These are phyloP conservation scores for Pichia inconspicua DNA, from an alignment of 1,139 yeast genomes.

Conservation along the genomic window DNA sequence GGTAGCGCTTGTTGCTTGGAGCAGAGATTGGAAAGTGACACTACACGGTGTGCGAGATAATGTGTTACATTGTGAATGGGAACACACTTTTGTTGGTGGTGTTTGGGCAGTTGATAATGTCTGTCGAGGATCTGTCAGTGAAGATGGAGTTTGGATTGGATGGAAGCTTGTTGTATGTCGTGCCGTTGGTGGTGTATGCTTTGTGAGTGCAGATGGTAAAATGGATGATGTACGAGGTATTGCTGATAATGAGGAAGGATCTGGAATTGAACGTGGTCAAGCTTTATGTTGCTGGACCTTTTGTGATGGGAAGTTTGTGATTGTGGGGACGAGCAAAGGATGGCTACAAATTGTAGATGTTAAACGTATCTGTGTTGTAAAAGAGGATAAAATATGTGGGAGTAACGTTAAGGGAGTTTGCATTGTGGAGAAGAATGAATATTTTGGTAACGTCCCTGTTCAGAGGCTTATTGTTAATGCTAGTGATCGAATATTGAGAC, in stretches of 20 bases:
- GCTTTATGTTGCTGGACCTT: slow-evolving; percentile 29
- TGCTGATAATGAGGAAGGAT: slow-evolving; percentile 16
- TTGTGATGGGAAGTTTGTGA: slow-evolving; percentile 44
- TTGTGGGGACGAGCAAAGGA: slow-evolving; percentile 79
- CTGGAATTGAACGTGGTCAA: slow-evolving; percentile 16
- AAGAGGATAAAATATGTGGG: slow-evolving; percentile 49
- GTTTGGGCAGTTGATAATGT: slow-evolving; percentile 63
- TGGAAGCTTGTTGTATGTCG: slow-evolving; percentile 39
- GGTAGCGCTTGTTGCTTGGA: slow-evolving; percentile 47
- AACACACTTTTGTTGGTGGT: slow-evolving; percentile 56
- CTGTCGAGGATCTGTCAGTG: slow-evolving; percentile 20
- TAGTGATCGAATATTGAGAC: slow-evolving; percentile 77
- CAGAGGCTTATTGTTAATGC: slow-evolving; percentile 57
- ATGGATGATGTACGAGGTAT: slow-evolving; percentile 1
- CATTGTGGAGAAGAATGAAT: slow-evolving; percentile 42
- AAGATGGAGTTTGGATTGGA: not conserved
- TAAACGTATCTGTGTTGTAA: slow-evolving; percentile 31
- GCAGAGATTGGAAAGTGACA: slow-evolving; percentile 78
- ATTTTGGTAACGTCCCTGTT: slow-evolving; percentile 5
- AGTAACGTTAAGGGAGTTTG: slow-evolving; percentile 67
- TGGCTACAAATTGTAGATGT: slow-evolving; percentile 49
- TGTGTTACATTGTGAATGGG: slow-evolving; percentile 31
- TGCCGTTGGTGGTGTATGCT: slow-evolving; percentile 47
- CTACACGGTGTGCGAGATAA: slow-evolving; percentile 66
- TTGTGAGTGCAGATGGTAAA: slow-evolving; percentile 39